A percentile compares a stretch with the other conserved stretches of the same genome.
Evolutionary conservation across 1,284 basidiomycete genomes (phyloP).

Genomic region (Cutaneotrichosporon sp.): DNA sequence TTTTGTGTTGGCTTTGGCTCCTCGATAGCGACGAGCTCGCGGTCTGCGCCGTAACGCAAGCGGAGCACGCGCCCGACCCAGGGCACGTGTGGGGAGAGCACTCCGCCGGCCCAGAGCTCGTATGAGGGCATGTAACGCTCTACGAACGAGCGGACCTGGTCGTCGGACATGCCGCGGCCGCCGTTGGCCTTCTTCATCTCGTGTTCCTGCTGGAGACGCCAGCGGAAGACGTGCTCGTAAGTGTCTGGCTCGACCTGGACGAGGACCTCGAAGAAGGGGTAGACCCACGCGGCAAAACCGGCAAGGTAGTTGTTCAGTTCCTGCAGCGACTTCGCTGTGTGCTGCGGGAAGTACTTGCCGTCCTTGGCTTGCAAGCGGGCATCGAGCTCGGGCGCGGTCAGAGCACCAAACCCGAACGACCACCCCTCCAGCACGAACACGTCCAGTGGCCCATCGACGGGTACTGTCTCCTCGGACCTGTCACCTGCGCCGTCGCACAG

Average conservation of each 20-base stretch:
- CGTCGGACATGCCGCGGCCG: slow-evolving; percentile 80
- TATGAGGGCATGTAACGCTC: slow-evolving; percentile 43
- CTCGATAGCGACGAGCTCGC: slow-evolving; percentile 29
- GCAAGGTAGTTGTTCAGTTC: slow-evolving; percentile 31
- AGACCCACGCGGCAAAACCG: slow-evolving; percentile 24
- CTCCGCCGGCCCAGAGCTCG: slow-evolving; percentile 22
- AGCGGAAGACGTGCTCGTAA: slow-evolving; percentile 48
- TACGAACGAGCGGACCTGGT: slow-evolving; percentile 63
- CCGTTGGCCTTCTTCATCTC: slow-evolving; percentile 77
- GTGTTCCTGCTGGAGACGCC: slow-evolving; percentile 82
- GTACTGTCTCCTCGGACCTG: slow-evolving; percentile 53
- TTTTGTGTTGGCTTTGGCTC: not conserved
- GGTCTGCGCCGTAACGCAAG: slow-evolving; percentile 29
- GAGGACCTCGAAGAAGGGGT: slow-evolving; percentile 28
- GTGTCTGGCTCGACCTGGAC: slow-evolving; percentile 33
- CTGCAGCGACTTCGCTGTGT: slow-evolving; percentile 22
- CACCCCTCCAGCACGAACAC: slow-evolving; percentile 69
- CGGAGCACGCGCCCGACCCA: slow-evolving; percentile 33
- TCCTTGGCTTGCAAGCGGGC: slow-evolving; percentile 33
- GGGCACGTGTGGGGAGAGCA: slow-evolving; percentile 17
- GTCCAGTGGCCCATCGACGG: slow-evolving; percentile 56
- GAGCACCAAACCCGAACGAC: slow-evolving; percentile 50
- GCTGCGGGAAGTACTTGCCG: slow-evolving; percentile 24
- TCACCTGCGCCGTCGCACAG: slow-evolving; percentile 74
- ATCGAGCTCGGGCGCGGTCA: slow-evolving; percentile 41